Evolutionary conservation across 495 filamentous ascomycete genomes (phyloP).

Genomic region (Parmelia sp.): DNA sequence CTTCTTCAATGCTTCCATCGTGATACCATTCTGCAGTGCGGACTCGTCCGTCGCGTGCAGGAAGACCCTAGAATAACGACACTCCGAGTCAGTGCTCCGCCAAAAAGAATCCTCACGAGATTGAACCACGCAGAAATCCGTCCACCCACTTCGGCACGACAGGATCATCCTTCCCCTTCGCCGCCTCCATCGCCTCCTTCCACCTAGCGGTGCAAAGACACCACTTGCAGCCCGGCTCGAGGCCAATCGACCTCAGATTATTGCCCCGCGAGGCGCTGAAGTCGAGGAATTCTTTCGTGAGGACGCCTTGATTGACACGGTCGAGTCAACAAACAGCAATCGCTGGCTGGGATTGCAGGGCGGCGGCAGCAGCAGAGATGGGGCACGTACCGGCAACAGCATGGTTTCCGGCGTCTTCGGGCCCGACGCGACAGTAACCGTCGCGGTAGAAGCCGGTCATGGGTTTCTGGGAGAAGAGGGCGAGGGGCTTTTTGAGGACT

Average conservation of each 20-base stretch:
- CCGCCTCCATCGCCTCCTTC: conserved; percentile 33
- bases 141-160: conserved; percentile 28
- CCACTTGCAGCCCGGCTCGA: conserved; percentile 53
- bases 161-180: conserved; percentile 34
- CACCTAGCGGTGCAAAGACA: conserved; percentile 49
- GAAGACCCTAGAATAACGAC: conserved; percentile 19
- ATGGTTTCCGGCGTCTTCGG: conserved; percentile 43
- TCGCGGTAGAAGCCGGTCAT: conserved; percentile 55
- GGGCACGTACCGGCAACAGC: conserved; percentile 34
- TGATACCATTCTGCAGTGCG: conserved; percentile 27
- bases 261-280: conserved; percentile 52
- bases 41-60: conserved; percentile 28
- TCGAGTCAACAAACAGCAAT: not conserved
- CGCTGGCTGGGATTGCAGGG: not conserved
- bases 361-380: too few species aligned
- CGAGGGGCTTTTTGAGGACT: conserved; percentile 54
- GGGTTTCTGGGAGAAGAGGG: conserved; percentile 49
- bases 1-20: conserved; percentile 29
- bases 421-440: conserved; percentile 51
- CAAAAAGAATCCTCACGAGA: not conserved
- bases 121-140: too few species aligned
- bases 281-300: conserved; percentile 55
- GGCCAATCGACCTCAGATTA: conserved; percentile 46
- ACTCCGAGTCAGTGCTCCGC: not conserved
- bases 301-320: conserved; percentile 35